Conservation (phyloP, 2,329 filamentous ascomycete genomes). For the Sporothrix sp. region DNA sequence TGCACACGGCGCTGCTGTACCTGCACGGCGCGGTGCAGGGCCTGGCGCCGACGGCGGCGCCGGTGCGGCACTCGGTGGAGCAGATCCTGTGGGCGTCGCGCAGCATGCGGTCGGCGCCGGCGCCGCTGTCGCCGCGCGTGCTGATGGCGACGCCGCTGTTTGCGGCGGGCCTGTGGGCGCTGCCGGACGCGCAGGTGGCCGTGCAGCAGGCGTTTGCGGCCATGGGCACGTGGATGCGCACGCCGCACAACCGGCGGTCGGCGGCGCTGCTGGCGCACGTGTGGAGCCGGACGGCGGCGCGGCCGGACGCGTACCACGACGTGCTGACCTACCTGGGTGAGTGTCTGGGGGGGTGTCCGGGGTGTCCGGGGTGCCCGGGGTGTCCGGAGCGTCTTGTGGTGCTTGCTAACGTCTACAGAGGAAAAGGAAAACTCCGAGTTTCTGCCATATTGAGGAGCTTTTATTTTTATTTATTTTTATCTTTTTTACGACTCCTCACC, state of each 20-base stretch:
- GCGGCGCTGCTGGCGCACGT: conserved; percentile 7
- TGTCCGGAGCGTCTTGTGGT: no score
- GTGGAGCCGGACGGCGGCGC: conserved; percentile 4
- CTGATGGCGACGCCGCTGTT: conserved; percentile 14
- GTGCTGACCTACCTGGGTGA: conserved; percentile 9
- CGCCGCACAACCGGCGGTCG: conserved; percentile 8
- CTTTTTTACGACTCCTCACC: background rate
- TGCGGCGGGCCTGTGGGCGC: conserved; percentile 11
- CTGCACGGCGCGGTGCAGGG: conserved; percentile 9
- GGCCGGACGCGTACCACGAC: background rate
- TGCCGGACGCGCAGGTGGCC: background rate
- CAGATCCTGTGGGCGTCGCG: conserved; percentile 11
- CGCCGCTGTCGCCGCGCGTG: conserved; percentile 11
- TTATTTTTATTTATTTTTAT: background rate
- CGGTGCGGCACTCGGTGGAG: conserved; percentile 11
- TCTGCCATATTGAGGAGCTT: conserved; percentile 6
- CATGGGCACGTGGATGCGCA: conserved; percentile 12
- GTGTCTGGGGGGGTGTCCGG: background rate
- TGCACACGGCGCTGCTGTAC: conserved; percentile 13
- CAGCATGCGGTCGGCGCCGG: conserved; percentile 11
- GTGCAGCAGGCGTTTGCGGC: conserved; percentile 1
- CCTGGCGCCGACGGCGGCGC: conserved; percentile 4
- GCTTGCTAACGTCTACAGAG: conserved; percentile 3
- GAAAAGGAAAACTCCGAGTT: conserved; percentile 11
- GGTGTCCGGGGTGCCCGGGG: background rate